Base-by-base conservation (phyloP, 805 yeast genomes). In the Saccharomyces mikatae region DNA sequence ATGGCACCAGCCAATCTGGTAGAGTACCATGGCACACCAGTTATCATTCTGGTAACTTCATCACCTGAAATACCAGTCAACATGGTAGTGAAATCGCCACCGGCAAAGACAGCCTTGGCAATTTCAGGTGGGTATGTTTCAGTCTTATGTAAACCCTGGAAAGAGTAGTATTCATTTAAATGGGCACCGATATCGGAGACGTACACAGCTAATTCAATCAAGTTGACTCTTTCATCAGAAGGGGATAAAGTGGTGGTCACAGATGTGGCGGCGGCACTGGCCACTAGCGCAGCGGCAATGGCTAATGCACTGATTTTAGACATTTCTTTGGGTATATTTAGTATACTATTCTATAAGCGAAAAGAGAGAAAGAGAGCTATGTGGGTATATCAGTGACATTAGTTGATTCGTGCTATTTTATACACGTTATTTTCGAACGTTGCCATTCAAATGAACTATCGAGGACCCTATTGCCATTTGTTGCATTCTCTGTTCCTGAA, bases 21-120 rank as follows among this genome's bases (percentile, higher is more conserved):
- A 13, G 66, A 58, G 55, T 64, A 70, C 72, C 72, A 70, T 58
- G 72, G 71, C 31, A 70, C 56, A 32, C 63, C 69, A 28, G 72
- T 67, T 29, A 70, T 57, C 58, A 66, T 62, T 11, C 66, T 48
- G 11, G 62, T 54, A 30, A 69, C 68, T 44, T 62, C 62, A 17
- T 36, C 44, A 17, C 44, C 44, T 17, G 44, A n/a, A 36, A 36
- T 36, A 36, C 44, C 44, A 11, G 44, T 36, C 24, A 36, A 36
- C 44, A 36, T 17, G 11, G 44, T 36, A 52, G 52, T 41, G 52
- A 59, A 56, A 54, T 68, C 68, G 49, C 70, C 58, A 48, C 58
- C 52, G 26, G 52, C 9, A 58, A 56, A 69, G 54, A 67, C 60
- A 24, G 71, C 57, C 52, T 73, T 70, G 62, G 44, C 44, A 36